Evolutionary conservation across 2,329 filamentous ascomycete genomes (phyloP).

Genomic region (Coccinonectria pachysandricola): DNA sequence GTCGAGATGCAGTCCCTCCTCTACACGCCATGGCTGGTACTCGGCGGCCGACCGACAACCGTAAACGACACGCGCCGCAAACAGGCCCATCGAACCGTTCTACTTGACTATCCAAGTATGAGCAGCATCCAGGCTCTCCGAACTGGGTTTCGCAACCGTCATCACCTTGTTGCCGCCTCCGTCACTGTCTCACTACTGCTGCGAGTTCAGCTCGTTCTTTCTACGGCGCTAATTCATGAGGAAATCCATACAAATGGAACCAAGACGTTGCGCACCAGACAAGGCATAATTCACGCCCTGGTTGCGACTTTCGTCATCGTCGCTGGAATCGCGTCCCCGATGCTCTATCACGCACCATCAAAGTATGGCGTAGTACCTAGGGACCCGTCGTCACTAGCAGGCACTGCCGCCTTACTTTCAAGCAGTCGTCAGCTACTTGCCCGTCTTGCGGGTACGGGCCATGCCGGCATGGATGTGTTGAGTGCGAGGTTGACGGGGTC

Average conservation of each 20-base stretch:
- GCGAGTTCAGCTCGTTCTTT: conserved; percentile 16
- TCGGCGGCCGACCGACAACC: conserved; percentile 14
- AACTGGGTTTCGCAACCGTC: conserved; percentile 13
- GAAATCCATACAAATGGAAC: conserved; percentile 11
- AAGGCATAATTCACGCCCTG: conserved; percentile 15
- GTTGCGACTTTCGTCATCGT: conserved; percentile 13
- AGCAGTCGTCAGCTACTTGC: conserved; percentile 16
- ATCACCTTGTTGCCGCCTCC: conserved; percentile 17
- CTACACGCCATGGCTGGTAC: conserved; percentile 21
- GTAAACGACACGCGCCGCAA: conserved; percentile 18
- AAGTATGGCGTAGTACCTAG: conserved; percentile 18
- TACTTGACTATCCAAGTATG: conserved; percentile 18
- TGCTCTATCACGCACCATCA: conserved; percentile 18
- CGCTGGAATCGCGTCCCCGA: conserved; percentile 11
- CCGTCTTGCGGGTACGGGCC: conserved; percentile 14
- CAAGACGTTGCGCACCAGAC: conserved; percentile 9
- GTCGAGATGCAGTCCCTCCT: conserved; percentile 19
- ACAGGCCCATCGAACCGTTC: conserved; percentile 16
- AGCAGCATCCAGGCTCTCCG: conserved; percentile 12
- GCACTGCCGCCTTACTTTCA: conserved; percentile 15
- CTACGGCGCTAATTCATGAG: conserved; percentile 16
- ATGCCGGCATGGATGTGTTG: conserved; percentile 13
- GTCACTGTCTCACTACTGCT: conserved; percentile 14
- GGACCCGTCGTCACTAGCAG: conserved; percentile 18
- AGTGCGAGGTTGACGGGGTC: conserved; percentile 14